Conservation (phyloP, 2,329 filamentous ascomycete genomes). For the Parastagonospora nodorum region DNA sequence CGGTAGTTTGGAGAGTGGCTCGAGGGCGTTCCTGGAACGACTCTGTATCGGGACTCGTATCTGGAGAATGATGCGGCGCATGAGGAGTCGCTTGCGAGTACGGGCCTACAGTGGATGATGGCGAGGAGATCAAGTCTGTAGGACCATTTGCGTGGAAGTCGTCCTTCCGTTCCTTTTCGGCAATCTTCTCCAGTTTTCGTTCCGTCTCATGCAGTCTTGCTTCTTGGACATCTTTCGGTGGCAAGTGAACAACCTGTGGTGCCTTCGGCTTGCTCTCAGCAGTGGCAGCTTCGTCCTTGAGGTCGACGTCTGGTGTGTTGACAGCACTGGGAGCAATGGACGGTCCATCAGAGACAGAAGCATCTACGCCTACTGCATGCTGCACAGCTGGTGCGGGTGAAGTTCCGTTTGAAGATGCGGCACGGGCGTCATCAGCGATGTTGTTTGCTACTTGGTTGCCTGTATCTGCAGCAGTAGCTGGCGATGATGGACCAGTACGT, state of each 20-base stretch:
- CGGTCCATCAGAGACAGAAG: conserved; percentile 17
- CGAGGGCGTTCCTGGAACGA: conserved; percentile 45
- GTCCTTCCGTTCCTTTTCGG: conserved; percentile 46
- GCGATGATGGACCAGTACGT: conserved; percentile 12
- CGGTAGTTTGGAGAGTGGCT: conserved; percentile 25
- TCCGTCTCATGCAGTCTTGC: conserved; percentile 50
- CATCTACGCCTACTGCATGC: conserved; percentile 7
- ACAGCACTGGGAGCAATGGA: conserved; percentile 29
- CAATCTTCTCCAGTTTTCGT: conserved; percentile 43
- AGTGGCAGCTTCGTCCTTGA: conserved; percentile 15
- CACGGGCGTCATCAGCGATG: not conserved
- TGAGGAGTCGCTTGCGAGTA: conserved; percentile 76
- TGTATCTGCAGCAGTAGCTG: conserved; percentile 6
- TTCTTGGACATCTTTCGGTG: conserved; percentile 57
- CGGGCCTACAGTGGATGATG: conserved; percentile 69
- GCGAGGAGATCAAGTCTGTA: conserved; percentile 51
- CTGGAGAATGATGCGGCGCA: conserved; percentile 69
- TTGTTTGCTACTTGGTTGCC: conserved; percentile 22
- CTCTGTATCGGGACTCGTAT: conserved; percentile 74
- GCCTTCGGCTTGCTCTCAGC: conserved; percentile 14
- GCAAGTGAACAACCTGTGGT: conserved; percentile 53
- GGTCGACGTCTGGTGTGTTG: conserved; percentile 40
- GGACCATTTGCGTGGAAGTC: conserved; percentile 33
- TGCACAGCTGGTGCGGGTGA: conserved; percentile 19
- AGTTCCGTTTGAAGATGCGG: not conserved